Percentiles rank a stretch among this genome's conserved stretches.
Evolutionary conservation across 768 basidiomycete species (phyloP).

Genomic region (Lepiota brunneoincarnata): DNA sequence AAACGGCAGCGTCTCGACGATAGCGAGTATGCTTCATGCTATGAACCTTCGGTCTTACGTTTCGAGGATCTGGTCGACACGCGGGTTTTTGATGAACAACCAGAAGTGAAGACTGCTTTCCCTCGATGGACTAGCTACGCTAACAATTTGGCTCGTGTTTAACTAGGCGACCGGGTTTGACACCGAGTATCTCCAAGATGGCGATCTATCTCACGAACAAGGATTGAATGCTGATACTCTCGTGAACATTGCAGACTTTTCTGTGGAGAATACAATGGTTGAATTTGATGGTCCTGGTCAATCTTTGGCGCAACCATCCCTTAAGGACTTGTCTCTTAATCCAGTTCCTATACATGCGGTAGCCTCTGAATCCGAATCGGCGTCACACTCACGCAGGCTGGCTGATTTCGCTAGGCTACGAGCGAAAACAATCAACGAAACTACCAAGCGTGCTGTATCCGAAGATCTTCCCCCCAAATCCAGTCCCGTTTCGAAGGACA

Average conservation of each 20-base stretch:
- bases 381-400: constrained; percentile 30
- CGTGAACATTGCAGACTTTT: not conserved
- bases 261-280: not conserved
- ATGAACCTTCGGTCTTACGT: constrained; percentile 5
- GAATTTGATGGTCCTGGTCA: not conserved
- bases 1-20: not conserved
- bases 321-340: not conserved
- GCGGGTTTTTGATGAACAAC: not conserved
- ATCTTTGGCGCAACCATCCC: not conserved
- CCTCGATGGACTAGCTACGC: too few relatives aligned
- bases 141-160: not conserved
- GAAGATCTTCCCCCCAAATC: constrained; percentile 10
- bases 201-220: not conserved
- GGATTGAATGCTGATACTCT: not conserved
- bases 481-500: constrained; percentile 12
- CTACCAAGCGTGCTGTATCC: constrained; percentile 1
- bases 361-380: constrained; percentile 18
- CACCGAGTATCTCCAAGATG: not conserved
- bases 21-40: not conserved
- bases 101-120: not conserved
- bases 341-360: not conserved
- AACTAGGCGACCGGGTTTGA: too few relatives aligned
- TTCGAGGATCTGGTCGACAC: not conserved
- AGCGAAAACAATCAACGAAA: constrained; percentile 29
- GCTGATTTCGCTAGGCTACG: constrained; percentile 39